A percentile compares a stretch with the other conserved stretches of the same genome.
These are phyloP conservation scores for Scedosporium aurantiacum DNA, from an alignment of 2,329 filamentous ascomycete genomes.

Conservation along the genomic window DNA sequence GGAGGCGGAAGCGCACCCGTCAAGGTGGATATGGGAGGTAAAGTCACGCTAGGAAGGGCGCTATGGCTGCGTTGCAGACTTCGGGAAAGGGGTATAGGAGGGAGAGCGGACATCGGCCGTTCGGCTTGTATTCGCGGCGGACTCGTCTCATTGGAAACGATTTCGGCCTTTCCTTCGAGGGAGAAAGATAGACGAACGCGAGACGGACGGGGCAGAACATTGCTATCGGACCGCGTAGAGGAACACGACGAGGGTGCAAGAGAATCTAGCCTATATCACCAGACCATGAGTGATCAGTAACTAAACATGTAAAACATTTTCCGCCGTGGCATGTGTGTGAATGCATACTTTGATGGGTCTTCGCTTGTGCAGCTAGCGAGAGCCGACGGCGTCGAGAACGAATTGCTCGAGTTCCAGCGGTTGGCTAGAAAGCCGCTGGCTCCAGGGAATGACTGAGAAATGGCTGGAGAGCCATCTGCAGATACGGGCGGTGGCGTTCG, in stretches of 20 bases:
- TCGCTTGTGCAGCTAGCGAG: slow-evolving; percentile 18
- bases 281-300: slow-evolving; percentile 7
- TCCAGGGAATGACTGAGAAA: slow-evolving; percentile 30
- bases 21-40: slow-evolving; percentile 44
- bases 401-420: slow-evolving; percentile 42
- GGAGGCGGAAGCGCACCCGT: slow-evolving; percentile 40
- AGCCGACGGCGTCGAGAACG: slow-evolving; percentile 38
- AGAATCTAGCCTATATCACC: slow-evolving; percentile 26
- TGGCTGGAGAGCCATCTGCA: slow-evolving; percentile 11
- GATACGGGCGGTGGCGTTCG: background rate
- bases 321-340: background rate
- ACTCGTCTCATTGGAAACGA: slow-evolving; percentile 60
- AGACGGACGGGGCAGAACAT: background rate
- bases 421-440: slow-evolving; percentile 43
- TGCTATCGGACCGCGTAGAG: slow-evolving; percentile 27
- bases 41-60: slow-evolving; percentile 46
- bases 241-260: slow-evolving; percentile 32
- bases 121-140: slow-evolving; percentile 50
- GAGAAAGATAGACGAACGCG: slow-evolving; percentile 61
- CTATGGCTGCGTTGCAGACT: slow-evolving; percentile 62
- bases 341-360: background rate
- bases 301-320: background rate
- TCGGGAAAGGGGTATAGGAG: slow-evolving; percentile 36
- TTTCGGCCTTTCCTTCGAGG: slow-evolving; percentile 80
- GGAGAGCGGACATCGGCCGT: slow-evolving; percentile 34